These are phyloP conservation scores for Saccharomyces jurei DNA, from an alignment of 805 yeast genomes.

Conservation along the genomic window DNA sequence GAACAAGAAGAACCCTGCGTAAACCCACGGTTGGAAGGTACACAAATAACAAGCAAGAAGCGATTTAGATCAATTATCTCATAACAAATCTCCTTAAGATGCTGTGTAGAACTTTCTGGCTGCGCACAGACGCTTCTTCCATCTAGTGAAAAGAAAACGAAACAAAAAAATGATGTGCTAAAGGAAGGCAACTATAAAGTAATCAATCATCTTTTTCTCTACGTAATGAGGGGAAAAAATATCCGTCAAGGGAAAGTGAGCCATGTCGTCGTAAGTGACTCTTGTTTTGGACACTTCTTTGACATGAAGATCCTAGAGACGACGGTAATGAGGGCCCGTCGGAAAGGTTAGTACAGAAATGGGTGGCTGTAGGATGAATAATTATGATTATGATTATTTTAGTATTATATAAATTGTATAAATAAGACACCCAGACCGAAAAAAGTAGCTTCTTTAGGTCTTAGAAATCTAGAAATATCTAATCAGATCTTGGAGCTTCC, in stretches of 20 bases:
- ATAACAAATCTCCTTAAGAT: too few relatives aligned
- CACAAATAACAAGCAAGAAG: too few relatives aligned
- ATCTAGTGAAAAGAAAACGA: too few relatives aligned
- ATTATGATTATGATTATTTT: background rate
- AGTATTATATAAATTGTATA: background rate
- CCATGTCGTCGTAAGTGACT: background rate
- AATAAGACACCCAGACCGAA: background rate
- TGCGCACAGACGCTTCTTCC: too few relatives aligned
- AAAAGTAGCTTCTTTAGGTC: background rate
- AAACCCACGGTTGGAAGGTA: too few relatives aligned
- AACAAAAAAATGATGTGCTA: too few relatives aligned
- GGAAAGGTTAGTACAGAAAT: too few relatives aligned
- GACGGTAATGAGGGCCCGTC: background rate
- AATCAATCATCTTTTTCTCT: background rate
- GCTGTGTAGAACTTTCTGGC: too few relatives aligned
- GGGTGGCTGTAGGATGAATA: background rate
- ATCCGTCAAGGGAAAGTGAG: background rate
- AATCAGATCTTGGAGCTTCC: constrained; percentile 82
- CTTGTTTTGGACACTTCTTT: too few relatives aligned
- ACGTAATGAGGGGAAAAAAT: background rate
- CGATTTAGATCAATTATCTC: too few relatives aligned
- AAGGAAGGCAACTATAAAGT: background rate
- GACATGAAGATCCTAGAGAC: background rate
- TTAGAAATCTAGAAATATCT: constrained; percentile 5
- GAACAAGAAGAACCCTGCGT: too few relatives aligned